Conservation (phyloP, 164 flowering plant genomes). For the Vitis rupestris region DNA sequence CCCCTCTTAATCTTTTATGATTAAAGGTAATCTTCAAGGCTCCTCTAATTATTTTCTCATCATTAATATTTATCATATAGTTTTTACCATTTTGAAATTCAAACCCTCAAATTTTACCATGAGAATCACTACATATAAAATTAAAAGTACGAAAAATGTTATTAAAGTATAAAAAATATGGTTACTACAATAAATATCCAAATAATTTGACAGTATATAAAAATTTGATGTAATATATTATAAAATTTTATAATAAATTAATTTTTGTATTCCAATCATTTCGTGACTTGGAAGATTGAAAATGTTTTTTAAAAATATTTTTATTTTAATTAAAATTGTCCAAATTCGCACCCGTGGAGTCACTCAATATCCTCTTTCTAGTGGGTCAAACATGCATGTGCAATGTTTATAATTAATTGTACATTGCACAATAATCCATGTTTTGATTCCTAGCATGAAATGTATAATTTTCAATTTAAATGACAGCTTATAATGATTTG, state of each 20-base stretch:
- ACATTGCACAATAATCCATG: constrained; percentile 11
- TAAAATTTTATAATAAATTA: too few species aligned
- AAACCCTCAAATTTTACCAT: neutral
- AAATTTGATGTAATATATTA: too few species aligned
- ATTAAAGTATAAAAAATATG: too few species aligned
- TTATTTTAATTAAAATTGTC: too few species aligned
- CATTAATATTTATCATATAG: constrained; percentile 9
- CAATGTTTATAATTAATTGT: constrained; percentile 9
- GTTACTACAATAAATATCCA: neutral
- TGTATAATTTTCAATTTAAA: neutral
- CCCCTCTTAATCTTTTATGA: constrained; percentile 9
- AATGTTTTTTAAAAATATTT: too few species aligned
- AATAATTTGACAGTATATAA: neutral
- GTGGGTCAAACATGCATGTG: constrained; percentile 4
- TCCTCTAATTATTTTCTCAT: constrained; percentile 1
- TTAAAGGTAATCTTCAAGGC: constrained; percentile 6
- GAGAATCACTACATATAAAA: too few species aligned
- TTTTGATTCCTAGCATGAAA: neutral
- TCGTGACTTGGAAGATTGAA: too few species aligned
- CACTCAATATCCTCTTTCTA: too few species aligned
- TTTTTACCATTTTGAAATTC: constrained; percentile 16
- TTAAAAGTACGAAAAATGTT: too few species aligned
- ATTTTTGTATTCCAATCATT: too few species aligned
- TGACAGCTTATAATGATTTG: neutral
- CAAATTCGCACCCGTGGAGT: too few species aligned